phyloP scores from a whole-genome alignment of 306 rosid species.

The Malus asiatica region DNA sequence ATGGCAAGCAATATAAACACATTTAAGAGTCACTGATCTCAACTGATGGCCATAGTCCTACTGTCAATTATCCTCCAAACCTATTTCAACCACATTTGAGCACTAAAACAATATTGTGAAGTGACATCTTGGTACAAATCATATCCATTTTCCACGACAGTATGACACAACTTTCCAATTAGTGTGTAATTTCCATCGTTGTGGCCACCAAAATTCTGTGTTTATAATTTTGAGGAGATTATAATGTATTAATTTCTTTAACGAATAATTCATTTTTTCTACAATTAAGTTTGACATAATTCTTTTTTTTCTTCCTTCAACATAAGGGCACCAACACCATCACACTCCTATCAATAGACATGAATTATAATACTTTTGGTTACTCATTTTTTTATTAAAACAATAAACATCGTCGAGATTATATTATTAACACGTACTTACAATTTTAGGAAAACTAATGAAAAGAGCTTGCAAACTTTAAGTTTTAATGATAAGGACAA shows the following conservation, averaged over 20 bases:
- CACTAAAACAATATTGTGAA: conserved; percentile 1
- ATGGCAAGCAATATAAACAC: background rate
- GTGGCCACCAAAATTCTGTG: background rate
- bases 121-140: background rate
- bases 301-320: background rate
- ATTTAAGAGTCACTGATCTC: background rate
- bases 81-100: background rate
- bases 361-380: background rate
- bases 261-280: background rate
- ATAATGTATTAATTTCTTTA: no score
- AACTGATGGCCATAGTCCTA: background rate
- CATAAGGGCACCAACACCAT: background rate
- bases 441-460: no score
- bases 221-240: background rate
- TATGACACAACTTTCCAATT: background rate
- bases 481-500: no score
- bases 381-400: no score
- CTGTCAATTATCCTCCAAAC: background rate
- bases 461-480: no score
- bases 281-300: background rate
- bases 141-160: background rate
- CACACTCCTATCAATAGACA: background rate
- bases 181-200: background rate
- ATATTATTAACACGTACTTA: background rate
- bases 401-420: no score